phyloP scores from a whole-genome alignment of 2,329 filamentous ascomycete genomes.

The Ascochyta pisi region DNA sequence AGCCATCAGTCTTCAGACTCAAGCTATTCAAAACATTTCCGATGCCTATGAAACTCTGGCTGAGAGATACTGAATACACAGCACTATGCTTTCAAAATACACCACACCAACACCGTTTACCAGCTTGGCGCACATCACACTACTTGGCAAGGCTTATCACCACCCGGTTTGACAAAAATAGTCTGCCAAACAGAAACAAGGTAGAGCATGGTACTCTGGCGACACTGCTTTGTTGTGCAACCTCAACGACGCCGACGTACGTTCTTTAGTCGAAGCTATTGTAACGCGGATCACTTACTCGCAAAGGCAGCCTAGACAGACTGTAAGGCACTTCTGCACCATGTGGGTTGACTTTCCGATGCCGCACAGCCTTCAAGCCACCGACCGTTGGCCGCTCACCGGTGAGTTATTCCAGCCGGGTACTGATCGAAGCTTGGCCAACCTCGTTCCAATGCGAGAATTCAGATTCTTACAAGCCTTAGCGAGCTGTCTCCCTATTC shows the following conservation, averaged over 20 bases:
- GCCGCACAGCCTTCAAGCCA: slow-evolving; percentile 31
- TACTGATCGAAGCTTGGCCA: slow-evolving; percentile 24
- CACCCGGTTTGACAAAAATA: slow-evolving; percentile 38
- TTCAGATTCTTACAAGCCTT: slow-evolving; percentile 14
- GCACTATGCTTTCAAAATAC: slow-evolving; percentile 21
- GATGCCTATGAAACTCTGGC: background rate
- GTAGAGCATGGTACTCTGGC: slow-evolving; percentile 22
- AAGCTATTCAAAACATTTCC: background rate
- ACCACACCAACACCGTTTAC: slow-evolving; percentile 22
- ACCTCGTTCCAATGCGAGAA: slow-evolving; percentile 19
- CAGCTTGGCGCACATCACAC: slow-evolving; percentile 21
- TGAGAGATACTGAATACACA: background rate
- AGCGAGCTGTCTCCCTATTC: slow-evolving; percentile 25
- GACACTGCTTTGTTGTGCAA: slow-evolving; percentile 27
- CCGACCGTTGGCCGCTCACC: slow-evolving; percentile 34
- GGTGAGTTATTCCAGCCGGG: slow-evolving; percentile 30
- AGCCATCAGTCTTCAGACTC: background rate
- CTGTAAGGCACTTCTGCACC: slow-evolving; percentile 27
- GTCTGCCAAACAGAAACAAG: slow-evolving; percentile 27
- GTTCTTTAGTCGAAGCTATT: background rate
- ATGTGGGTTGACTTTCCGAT: slow-evolving; percentile 29
- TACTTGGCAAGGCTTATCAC: slow-evolving; percentile 40
- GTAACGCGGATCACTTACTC: slow-evolving; percentile 16
- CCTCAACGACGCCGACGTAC: slow-evolving; percentile 10
- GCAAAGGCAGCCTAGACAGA: slow-evolving; percentile 32